Evolutionary conservation across 257 asterid genomes (phyloP).

Genomic region (Solanum acaule): DNA sequence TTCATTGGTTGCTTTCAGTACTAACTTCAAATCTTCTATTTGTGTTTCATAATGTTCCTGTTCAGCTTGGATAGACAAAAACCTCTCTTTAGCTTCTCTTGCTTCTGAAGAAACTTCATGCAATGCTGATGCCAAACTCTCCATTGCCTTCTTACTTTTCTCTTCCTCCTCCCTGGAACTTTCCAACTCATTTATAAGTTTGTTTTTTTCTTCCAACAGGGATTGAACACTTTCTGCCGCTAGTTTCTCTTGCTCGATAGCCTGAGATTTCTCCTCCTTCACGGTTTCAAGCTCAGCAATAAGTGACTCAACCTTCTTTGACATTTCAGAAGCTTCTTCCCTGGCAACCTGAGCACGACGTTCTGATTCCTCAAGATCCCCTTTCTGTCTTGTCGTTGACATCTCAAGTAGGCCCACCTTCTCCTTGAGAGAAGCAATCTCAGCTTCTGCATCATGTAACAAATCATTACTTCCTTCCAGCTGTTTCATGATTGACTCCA

Average conservation of each 20-base stretch:
- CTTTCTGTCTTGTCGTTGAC: constrained; percentile 52
- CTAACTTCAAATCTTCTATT: constrained; percentile 76
- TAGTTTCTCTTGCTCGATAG: constrained; percentile 65
- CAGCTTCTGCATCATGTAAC: constrained; percentile 64
- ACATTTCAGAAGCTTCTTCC: constrained; percentile 60
- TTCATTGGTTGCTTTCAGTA: constrained; percentile 73
- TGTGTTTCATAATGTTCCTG: constrained; percentile 57
- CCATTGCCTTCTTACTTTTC: constrained; percentile 88
- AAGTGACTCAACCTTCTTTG: constrained; percentile 53
- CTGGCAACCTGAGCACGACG: constrained; percentile 39
- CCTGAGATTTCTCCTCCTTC: constrained; percentile 65
- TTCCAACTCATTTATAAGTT: constrained; percentile 58
- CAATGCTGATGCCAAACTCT: constrained; percentile 85
- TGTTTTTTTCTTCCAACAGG: constrained; percentile 70
- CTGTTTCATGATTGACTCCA: constrained; percentile 74
- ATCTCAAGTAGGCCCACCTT: constrained; percentile 68
- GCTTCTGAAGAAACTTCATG: constrained; percentile 94
- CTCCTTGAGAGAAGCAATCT: constrained; percentile 71
- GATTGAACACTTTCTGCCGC: constrained; percentile 74
- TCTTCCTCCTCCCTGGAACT: constrained; percentile 83
- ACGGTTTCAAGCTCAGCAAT: constrained; percentile 54
- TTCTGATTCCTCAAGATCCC: constrained; percentile 68
- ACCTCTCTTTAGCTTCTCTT: constrained; percentile 79
- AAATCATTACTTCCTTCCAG: constrained; percentile 74
- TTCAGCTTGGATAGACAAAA: constrained; percentile 56